Base-by-base conservation (phyloP, 2,329 filamentous ascomycete species). In the Diaporthe destruens region DNA sequence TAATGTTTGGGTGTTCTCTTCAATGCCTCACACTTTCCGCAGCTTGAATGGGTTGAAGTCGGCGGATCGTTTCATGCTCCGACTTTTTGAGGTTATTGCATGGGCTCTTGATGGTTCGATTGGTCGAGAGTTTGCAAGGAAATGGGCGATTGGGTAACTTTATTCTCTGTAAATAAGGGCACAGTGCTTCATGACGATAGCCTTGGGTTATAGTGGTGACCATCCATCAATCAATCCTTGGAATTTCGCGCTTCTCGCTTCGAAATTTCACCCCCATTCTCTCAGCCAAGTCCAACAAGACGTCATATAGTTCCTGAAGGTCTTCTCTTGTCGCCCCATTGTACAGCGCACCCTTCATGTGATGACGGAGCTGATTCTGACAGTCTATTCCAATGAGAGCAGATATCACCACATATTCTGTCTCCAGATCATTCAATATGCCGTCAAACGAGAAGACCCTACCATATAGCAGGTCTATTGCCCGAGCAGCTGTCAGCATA, bases 1-100 rank as follows among this genome's bases (percentile, higher is more conserved):
- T 1, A 39, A 25, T 32, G 55, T 57, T 23, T 57, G 20, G 5
- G 55, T 57, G 4, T 57, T 57, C 34, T 16, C 34, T 23, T 20
- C n/a, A 39, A 57, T 57, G 55, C 55, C 55, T 23, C 55, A 57
- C 23, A 57, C 55, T 18, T 57, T 57, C n/a, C 55, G 55, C 55
- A 25, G 55, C 32, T 25, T 57, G 11, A 20, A 57, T 57, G 55
- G 55, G 55, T 25, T 57, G 55, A 39, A 57, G n/a, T 39, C 55
- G 34, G 55, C 55, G 16, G 55, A 57, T 39, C n/a, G 55, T 39
- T 57, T 57, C 12, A 57, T 57, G 55, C 14, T 18, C 34, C 20
- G 14, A 20, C 34, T 57, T 6, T 57, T 57, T 3, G 34, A 39
- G 11, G 55, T 34, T 39, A 25, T 57, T 57, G 55, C 55, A 18